Evolutionary conservation across 805 yeast genomes (phyloP).

Genomic region (Spathaspora sp.): DNA sequence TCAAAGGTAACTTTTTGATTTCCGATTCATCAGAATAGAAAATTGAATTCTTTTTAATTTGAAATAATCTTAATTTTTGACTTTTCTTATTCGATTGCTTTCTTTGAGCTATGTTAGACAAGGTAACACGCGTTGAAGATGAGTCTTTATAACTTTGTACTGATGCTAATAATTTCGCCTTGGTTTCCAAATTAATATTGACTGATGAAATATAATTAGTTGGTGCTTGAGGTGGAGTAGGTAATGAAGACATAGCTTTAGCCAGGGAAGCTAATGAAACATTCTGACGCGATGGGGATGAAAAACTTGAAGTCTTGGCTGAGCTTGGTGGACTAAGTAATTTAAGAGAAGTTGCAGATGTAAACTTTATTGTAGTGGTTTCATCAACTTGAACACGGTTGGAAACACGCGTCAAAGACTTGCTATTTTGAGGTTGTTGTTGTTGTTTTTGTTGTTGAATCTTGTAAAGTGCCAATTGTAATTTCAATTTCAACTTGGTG

Average conservation of each 20-base stretch:
- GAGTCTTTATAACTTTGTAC: constrained; percentile 6
- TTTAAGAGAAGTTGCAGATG: constrained; percentile 6
- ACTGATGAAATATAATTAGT: constrained; percentile 13
- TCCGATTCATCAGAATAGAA: constrained; percentile 14
- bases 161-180: constrained; percentile 4
- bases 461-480: constrained; percentile 40
- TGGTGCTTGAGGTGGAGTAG: constrained; percentile 13
- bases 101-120: constrained; percentile 20
- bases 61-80: constrained; percentile 30
- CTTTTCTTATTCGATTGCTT: constrained; percentile 9
- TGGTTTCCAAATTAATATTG: constrained; percentile 21
- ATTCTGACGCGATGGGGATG: constrained; percentile 1
- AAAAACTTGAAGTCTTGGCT: constrained; percentile 5
- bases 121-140: constrained; percentile 10
- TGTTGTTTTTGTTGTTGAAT: constrained; percentile 19
- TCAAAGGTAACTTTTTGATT: constrained; percentile 9
- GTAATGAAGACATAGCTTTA: constrained; percentile 7
- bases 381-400: background rate
- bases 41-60: constrained; percentile 34
- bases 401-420: background rate
- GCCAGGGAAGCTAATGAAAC: background rate
- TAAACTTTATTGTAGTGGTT: constrained; percentile 2
- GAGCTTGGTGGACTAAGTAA: constrained; percentile 7
- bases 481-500: constrained; percentile 38
- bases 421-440: too few species aligned